phyloP scores from a whole-genome alignment of 2,329 filamentous ascomycete genomes.

The Dothistroma septosporum region DNA sequence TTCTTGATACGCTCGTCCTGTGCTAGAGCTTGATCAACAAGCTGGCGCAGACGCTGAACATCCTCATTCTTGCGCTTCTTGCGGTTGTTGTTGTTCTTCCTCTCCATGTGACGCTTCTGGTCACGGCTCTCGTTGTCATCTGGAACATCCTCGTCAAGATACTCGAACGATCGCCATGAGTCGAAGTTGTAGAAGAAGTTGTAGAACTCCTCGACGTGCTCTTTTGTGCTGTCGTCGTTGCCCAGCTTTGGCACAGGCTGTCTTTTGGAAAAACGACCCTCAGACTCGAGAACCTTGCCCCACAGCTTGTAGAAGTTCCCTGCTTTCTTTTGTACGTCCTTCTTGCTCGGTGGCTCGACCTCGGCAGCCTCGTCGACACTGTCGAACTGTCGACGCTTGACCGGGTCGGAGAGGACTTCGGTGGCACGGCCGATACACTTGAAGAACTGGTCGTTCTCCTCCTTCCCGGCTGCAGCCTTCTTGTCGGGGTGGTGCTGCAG shows the following conservation, averaged over 20 bases:
- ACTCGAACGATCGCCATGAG: constrained; percentile 96
- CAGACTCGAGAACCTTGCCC: constrained; percentile 82
- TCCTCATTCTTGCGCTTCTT: constrained; percentile 99
- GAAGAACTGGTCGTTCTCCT: constrained; percentile 97
- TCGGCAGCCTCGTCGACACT: constrained; percentile 93
- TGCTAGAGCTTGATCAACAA: constrained; percentile 81
- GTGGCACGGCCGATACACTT: constrained; percentile 99
- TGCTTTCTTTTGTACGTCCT: constrained; percentile 66
- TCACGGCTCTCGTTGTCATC: constrained; percentile 99
- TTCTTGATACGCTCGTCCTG: constrained; percentile 94
- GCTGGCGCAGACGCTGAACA: constrained; percentile 79
- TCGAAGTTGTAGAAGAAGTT: constrained; percentile 99
- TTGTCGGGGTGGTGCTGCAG: constrained; percentile 98
- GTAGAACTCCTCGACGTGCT: constrained; percentile 93
- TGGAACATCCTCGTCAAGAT: constrained; percentile 96
- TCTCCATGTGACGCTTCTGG: constrained; percentile 96
- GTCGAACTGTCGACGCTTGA: constrained; percentile 91
- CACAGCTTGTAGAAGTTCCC: constrained; percentile 95
- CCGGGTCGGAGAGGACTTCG: constrained; percentile 86
- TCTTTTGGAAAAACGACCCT: constrained; percentile 85
- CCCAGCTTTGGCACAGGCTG: constrained; percentile 87
- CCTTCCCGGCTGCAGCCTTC: constrained; percentile 83
- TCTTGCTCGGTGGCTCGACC: constrained; percentile 88
- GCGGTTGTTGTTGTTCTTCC: constrained; percentile 95
- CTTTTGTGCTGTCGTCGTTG: constrained; percentile 75